Evolutionary conservation across 805 yeast species (phyloP).

Genomic region (Grigorovia humatica): DNA sequence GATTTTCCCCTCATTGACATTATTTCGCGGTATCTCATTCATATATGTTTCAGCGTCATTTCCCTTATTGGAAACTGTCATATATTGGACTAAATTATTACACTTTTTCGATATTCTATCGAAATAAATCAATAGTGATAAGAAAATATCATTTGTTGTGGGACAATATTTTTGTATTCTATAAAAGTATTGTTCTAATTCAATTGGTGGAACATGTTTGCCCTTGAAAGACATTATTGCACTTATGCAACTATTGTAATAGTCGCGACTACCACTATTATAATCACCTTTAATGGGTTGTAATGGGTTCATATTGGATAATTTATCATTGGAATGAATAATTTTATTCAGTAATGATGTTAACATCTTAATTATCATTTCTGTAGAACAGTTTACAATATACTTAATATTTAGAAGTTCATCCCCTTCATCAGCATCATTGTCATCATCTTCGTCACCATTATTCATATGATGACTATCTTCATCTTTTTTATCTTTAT

Average conservation of each 20-base stretch:
- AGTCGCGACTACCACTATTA: neutral
- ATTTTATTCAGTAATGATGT: slow-evolving; percentile 78
- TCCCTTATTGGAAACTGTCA: slow-evolving; percentile 7
- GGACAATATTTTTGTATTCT: slow-evolving; percentile 95
- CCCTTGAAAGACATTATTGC: slow-evolving; percentile 85
- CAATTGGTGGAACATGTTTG: slow-evolving; percentile 90
- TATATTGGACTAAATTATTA: slow-evolving; percentile 11
- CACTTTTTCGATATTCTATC: slow-evolving; percentile 79
- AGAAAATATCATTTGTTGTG: slow-evolving; percentile 92
- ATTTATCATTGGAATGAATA: slow-evolving; percentile 72
- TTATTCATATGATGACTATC: too few relatives aligned
- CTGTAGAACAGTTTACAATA: slow-evolving; percentile 74
- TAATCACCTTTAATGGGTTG: neutral
- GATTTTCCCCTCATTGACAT: neutral
- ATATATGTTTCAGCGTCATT: neutral
- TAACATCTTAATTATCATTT: slow-evolving; percentile 73
- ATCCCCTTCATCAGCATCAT: neutral
- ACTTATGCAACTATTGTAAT: slow-evolving; percentile 31
- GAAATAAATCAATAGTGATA: slow-evolving; percentile 82
- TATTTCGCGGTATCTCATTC: neutral
- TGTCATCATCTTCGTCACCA: neutral
- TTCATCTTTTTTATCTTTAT: neutral
- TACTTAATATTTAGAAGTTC: slow-evolving; percentile 21
- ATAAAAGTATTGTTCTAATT: slow-evolving; percentile 77
- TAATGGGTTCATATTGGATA: neutral